Percentiles rank a stretch among this genome's conserved stretches.
These are phyloP conservation scores for Haplosporangium sp. DNA, from an alignment of 371 early-diverging fungal species.

Conservation along the genomic window DNA sequence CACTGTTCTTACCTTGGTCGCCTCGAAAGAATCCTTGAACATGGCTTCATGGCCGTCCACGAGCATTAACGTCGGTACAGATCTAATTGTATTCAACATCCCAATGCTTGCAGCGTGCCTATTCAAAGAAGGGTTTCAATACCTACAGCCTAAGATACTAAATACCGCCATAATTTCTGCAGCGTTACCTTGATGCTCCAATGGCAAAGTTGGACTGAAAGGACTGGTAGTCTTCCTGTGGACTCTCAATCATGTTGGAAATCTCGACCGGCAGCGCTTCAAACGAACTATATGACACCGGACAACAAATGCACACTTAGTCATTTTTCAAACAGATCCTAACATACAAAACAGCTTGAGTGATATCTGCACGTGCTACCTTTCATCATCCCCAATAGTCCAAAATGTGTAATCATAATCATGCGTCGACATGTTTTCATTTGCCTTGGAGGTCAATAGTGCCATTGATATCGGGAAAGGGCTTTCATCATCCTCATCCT, in stretches of 20 bases:
- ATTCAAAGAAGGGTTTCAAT: not conserved
- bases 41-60: slow-evolving; percentile 50
- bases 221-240: slow-evolving; percentile 52
- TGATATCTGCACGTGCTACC: slow-evolving; percentile 1
- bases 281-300: slow-evolving; percentile 23
- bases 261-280: slow-evolving; percentile 26
- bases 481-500: not conserved
- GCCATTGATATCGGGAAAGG: slow-evolving; percentile 29
- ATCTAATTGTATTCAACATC: slow-evolving; percentile 31
- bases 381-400: slow-evolving; percentile 40
- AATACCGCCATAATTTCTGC: too few relatives aligned
- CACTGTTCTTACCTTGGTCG: slow-evolving; percentile 27
- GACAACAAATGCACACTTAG: not conserved
- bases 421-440: slow-evolving; percentile 43
- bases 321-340: not conserved
- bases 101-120: slow-evolving; percentile 34
- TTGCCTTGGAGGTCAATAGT: slow-evolving; percentile 45
- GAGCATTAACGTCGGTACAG: slow-evolving; percentile 24
- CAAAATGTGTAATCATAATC: slow-evolving; percentile 53
- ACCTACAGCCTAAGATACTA: too few relatives aligned
- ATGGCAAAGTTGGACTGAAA: slow-evolving; percentile 50
- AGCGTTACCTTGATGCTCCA: slow-evolving; percentile 25
- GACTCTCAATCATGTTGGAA: slow-evolving; percentile 54
- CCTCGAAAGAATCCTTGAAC: slow-evolving; percentile 42
- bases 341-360: too few relatives aligned